Evolutionary conservation across 164 flowering plant genomes (phyloP).

Genomic region (Hamamelis virginiana): DNA sequence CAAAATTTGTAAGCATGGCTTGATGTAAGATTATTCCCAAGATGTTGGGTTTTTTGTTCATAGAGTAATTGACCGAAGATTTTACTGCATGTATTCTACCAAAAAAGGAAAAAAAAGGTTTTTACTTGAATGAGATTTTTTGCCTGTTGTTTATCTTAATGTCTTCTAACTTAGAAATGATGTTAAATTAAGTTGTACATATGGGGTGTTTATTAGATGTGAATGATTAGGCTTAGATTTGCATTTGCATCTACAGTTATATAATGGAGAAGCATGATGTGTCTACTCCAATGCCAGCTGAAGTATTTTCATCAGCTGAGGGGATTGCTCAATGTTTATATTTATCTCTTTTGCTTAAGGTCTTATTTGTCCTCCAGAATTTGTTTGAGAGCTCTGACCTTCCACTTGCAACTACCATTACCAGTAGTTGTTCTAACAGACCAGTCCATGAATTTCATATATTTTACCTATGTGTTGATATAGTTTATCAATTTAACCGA

Average conservation of each 20-base stretch:
- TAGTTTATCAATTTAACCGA: too few relatives aligned
- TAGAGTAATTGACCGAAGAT: not conserved
- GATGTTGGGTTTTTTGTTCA: too few relatives aligned
- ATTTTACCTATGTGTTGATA: too few relatives aligned
- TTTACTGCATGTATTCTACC: not conserved
- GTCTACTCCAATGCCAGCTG: not conserved
- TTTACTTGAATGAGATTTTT: not conserved
- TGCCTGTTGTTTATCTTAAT: not conserved
- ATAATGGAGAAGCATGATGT: not conserved
- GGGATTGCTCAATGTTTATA: not conserved
- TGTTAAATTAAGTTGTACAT: not conserved
- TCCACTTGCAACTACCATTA: not conserved
- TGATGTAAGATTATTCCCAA: not conserved
- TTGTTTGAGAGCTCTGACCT: too few relatives aligned
- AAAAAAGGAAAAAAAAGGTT: not conserved
- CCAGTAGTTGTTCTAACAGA: not conserved
- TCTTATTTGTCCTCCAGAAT: too few relatives aligned
- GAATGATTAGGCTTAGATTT: not conserved
- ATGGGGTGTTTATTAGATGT: not conserved
- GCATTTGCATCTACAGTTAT: not conserved
- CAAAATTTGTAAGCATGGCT: not conserved
- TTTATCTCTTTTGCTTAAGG: not conserved
- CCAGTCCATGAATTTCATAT: too few relatives aligned
- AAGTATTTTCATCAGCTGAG: not conserved
- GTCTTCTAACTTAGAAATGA: not conserved